Conservation (phyloP, 2,329 filamentous ascomycete species). For the Hymenoscyphus repandus region DNA sequence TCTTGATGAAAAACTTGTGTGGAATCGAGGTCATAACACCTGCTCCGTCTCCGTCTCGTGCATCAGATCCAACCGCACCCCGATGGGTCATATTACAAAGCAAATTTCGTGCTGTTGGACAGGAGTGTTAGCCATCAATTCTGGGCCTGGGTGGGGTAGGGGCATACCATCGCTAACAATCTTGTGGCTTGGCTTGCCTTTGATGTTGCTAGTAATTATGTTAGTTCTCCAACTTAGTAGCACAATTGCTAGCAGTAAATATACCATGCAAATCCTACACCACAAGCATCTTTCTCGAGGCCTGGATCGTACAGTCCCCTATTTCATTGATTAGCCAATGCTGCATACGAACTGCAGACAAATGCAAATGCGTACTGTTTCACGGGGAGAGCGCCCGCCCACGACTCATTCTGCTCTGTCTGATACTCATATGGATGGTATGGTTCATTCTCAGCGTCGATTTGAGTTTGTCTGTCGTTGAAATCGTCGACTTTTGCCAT, state of each 20-base stretch:
- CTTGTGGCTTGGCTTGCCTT: conserved; percentile 95
- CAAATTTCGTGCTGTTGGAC: conserved; percentile 69
- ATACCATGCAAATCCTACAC: conserved; percentile 98
- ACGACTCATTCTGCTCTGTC: conserved; percentile 76
- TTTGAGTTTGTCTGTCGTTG: conserved; percentile 61
- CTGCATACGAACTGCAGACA: neutral
- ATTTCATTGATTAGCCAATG: conserved; percentile 6
- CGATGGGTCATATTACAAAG: conserved; percentile 99
- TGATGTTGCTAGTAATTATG: conserved; percentile 69
- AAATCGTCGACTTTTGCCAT: conserved; percentile 63
- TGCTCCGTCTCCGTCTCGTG: conserved; percentile 94
- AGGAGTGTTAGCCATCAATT: conserved; percentile 30
- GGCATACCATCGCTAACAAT: conserved; percentile 89
- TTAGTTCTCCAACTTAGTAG: conserved; percentile 17
- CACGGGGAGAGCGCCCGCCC: conserved; percentile 91
- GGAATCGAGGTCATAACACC: conserved; percentile 99
- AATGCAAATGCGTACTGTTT: conserved; percentile 62
- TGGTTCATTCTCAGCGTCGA: conserved; percentile 53
- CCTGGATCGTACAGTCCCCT: conserved; percentile 90
- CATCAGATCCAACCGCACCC: conserved; percentile 95
- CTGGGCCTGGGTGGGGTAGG: conserved; percentile 7
- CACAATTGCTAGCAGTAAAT: neutral
- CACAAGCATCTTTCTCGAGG: conserved; percentile 97
- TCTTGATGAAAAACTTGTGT: conserved; percentile 97
- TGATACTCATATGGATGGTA: conserved; percentile 80